Conservation (phyloP, 2,329 filamentous ascomycete genomes). For the Hypoxylon sp. region DNA sequence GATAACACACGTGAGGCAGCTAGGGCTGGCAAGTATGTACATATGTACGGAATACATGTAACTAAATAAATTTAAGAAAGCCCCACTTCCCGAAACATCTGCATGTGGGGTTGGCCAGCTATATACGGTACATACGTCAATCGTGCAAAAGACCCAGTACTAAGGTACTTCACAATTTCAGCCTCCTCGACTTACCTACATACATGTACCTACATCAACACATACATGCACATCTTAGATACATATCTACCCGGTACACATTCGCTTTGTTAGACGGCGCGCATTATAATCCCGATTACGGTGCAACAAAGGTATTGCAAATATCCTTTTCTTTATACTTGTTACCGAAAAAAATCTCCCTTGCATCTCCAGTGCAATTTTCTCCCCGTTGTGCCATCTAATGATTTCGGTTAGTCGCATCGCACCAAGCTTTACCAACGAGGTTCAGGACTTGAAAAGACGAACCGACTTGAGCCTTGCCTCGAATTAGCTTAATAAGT, state of each 20-base stretch:
- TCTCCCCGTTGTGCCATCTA: neutral
- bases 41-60: no score
- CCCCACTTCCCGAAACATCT: slow-evolving; percentile 1
- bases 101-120: slow-evolving; percentile 25
- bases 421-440: slow-evolving; percentile 6
- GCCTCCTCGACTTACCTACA: slow-evolving; percentile 13
- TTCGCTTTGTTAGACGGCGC: slow-evolving; percentile 2
- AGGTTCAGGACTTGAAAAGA: neutral
- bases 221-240: neutral
- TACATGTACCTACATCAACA: neutral
- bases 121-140: no score
- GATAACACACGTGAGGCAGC: neutral
- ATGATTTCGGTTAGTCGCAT: neutral
- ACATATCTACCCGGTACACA: neutral
- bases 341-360: neutral
- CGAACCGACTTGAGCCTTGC: neutral
- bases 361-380: neutral
- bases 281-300: neutral
- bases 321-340: slow-evolving; percentile 7
- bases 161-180: slow-evolving; percentile 22
- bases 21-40: neutral
- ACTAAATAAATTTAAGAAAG: neutral
- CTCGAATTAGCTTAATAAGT: neutral
- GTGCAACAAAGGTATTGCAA: neutral
- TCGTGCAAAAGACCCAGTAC: no score